phyloP scores from a whole-genome alignment of 108 stramenopile genomes.

The Hondaea fermentalgiana region DNA sequence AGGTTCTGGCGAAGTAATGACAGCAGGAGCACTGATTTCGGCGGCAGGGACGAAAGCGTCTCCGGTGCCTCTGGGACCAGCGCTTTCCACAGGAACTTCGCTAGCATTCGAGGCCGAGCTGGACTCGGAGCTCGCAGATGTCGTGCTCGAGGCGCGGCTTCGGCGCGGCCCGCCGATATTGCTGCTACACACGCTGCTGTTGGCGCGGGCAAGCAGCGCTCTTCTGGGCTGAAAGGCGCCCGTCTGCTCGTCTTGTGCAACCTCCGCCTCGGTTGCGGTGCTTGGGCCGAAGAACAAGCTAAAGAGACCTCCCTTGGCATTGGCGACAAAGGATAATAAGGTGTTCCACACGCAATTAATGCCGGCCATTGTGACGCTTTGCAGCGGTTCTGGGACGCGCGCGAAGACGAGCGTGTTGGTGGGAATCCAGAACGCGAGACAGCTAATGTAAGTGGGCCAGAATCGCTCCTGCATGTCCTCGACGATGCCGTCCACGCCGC shows the following conservation, averaged over 20 bases:
- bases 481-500: neutral
- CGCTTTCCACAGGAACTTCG: too few relatives aligned
- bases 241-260: neutral
- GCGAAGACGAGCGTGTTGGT: neutral
- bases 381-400: neutral
- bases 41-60: too few relatives aligned
- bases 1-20: too few relatives aligned
- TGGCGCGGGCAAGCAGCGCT: too few relatives aligned
- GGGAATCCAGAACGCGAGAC: neutral
- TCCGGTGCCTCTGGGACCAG: too few relatives aligned
- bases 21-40: too few relatives aligned
- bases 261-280: neutral
- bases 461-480: neutral
- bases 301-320: neutral
- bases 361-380: slow-evolving; percentile 12
- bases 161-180: too few relatives aligned
- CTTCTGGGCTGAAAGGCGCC: too few relatives aligned
- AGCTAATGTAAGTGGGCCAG: neutral
- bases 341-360: neutral
- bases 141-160: too few relatives aligned
- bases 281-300: neutral
- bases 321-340: neutral
- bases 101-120: too few relatives aligned
- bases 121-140: too few relatives aligned
- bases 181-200: too few relatives aligned